Percentiles rank a stretch among this genome's conserved stretches.
These are phyloP conservation scores for Penicillium tannophilum DNA, from an alignment of 495 filamentous ascomycete species.

Conservation along the genomic window DNA sequence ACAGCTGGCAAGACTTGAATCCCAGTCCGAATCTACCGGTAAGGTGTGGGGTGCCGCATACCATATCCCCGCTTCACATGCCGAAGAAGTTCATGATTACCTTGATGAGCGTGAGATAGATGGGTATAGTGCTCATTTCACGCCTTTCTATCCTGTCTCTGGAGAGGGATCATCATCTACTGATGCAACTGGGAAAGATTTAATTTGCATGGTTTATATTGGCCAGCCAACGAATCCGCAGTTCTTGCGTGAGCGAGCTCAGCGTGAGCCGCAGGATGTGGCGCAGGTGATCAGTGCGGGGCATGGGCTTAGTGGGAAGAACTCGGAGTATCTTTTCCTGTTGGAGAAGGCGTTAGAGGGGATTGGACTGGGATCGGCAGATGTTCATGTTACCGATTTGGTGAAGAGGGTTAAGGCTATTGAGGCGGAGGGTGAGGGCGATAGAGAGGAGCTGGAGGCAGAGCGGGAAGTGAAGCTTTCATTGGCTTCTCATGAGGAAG, in stretches of 20 bases:
- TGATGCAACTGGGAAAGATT: neutral
- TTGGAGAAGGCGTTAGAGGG: constrained; percentile 76
- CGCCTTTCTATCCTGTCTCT: constrained; percentile 68
- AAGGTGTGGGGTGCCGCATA: constrained; percentile 93
- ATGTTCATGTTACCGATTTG: constrained; percentile 74
- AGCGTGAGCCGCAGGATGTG: constrained; percentile 76
- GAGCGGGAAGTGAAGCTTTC: constrained; percentile 38
- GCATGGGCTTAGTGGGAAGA: constrained; percentile 83
- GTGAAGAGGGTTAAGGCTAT: constrained; percentile 48
- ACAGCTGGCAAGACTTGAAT: constrained; percentile 41
- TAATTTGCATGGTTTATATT: constrained; percentile 83
- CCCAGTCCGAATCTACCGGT: constrained; percentile 45
- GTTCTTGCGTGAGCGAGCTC: constrained; percentile 67
- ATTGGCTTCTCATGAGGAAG: constrained; percentile 28
- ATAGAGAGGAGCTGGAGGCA: constrained; percentile 39
- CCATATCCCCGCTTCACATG: constrained; percentile 72
- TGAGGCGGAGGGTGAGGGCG: constrained; percentile 32
- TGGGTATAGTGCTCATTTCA: constrained; percentile 89
- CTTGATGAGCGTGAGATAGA: constrained; percentile 98
- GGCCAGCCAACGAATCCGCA: constrained; percentile 93
- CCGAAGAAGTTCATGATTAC: constrained; percentile 82
- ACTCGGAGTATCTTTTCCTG: constrained; percentile 85
- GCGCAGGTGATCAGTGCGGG: constrained; percentile 81
- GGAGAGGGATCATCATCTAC: constrained; percentile 10
- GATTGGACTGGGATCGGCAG: constrained; percentile 75